These are phyloP conservation scores for Alnus rubra DNA, from an alignment of 306 rosid genomes.

Conservation along the genomic window DNA sequence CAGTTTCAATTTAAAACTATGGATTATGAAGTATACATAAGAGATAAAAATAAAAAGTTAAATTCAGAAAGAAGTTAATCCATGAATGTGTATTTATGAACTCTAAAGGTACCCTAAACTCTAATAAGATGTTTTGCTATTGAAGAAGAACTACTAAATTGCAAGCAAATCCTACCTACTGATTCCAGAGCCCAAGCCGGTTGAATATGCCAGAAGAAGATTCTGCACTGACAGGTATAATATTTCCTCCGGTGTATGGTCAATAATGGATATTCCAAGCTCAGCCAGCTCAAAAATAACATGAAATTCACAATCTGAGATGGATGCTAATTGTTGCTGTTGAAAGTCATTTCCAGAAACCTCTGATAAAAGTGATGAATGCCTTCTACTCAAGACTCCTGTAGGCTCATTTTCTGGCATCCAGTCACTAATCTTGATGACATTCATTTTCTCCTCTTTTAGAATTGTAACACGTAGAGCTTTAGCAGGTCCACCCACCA, in stretches of 20 bases:
- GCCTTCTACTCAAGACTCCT: conserved; percentile 44
- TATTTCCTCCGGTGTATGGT: conserved; percentile 94
- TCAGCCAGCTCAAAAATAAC: conserved; percentile 78
- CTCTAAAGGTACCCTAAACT: neutral
- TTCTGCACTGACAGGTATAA: conserved; percentile 80
- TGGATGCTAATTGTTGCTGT: conserved; percentile 48
- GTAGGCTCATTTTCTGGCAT: conserved; percentile 75
- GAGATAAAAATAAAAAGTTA: neutral
- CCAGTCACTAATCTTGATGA: conserved; percentile 90
- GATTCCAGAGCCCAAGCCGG: conserved; percentile 90
- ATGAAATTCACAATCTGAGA: conserved; percentile 75
- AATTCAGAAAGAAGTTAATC: neutral
- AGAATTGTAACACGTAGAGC: conserved; percentile 72
- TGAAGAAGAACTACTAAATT: conserved; percentile 7
- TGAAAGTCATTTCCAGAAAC: conserved; percentile 41
- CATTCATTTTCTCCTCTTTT: conserved; percentile 80
- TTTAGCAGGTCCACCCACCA: conserved; percentile 59
- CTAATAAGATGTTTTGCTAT: conserved; percentile 1
- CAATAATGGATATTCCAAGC: conserved; percentile 83
- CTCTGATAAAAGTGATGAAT: conserved; percentile 44
- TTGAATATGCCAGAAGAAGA: conserved; percentile 78
- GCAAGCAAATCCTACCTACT: conserved; percentile 63
- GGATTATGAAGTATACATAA: neutral
- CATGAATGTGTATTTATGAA: neutral
- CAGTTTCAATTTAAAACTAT: neutral